A percentile compares a stretch with the other conserved stretches of the same genome.
Conservation (phyloP, 1,284 basidiomycete species). For the Taiwanofungus camphoratus region DNA sequence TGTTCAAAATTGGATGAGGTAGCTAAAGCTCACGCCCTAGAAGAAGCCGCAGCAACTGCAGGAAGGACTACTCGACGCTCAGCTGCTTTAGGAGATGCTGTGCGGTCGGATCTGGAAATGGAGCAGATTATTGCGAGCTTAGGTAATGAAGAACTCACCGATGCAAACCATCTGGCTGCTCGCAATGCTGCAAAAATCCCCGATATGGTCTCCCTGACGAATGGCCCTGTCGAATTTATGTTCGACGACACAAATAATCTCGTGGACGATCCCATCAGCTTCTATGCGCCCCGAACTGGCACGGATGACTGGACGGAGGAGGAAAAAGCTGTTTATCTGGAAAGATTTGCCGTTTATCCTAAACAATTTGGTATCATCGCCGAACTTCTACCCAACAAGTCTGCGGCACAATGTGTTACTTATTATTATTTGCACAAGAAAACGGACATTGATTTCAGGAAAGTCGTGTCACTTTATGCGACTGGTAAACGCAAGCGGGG, state of each 20-base stretch:
- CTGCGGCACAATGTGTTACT: slow-evolving; percentile 83
- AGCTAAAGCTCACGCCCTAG: slow-evolving; percentile 32
- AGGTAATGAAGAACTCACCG: slow-evolving; percentile 88
- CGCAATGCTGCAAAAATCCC: slow-evolving; percentile 89
- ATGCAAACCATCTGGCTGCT: slow-evolving; percentile 83
- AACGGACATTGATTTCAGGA: slow-evolving; percentile 77
- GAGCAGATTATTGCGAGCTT: slow-evolving; percentile 93
- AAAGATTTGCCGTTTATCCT: slow-evolving; percentile 80
- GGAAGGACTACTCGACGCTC: slow-evolving; percentile 72
- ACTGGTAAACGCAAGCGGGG: slow-evolving; percentile 56
- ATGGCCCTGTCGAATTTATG: slow-evolving; percentile 52
- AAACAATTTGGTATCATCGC: slow-evolving; percentile 95
- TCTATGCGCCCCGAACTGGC: slow-evolving; percentile 69
- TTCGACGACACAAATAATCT: slow-evolving; percentile 85
- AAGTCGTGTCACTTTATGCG: slow-evolving; percentile 61
- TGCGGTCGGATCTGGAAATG: slow-evolving; percentile 94
- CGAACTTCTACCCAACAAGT: slow-evolving; percentile 79
- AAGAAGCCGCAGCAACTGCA: slow-evolving; percentile 45
- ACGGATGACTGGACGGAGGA: slow-evolving; percentile 84
- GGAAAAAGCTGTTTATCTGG: slow-evolving; percentile 77
- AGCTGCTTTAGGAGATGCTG: slow-evolving; percentile 80
- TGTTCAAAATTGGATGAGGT: slow-evolving; percentile 59
- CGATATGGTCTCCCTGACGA: slow-evolving; percentile 80
- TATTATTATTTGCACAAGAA: slow-evolving; percentile 98
- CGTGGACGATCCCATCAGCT: slow-evolving; percentile 73